Conservation (phyloP, 2,329 filamentous ascomycete species). For the Hypoxylon sp. region DNA sequence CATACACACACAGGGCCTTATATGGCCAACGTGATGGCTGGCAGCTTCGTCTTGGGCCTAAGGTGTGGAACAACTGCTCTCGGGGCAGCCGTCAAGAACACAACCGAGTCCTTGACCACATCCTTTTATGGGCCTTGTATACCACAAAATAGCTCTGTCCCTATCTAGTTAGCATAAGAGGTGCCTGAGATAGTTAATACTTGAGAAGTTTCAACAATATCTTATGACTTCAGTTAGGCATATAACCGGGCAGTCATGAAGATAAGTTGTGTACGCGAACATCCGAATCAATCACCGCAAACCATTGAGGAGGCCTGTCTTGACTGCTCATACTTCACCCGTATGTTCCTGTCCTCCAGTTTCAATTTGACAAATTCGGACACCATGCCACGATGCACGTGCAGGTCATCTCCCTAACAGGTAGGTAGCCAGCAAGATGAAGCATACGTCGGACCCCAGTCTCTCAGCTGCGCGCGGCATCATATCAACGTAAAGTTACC, state of each 20-base stretch:
- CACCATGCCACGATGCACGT: slow-evolving; percentile 16
- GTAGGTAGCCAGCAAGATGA: slow-evolving; percentile 37
- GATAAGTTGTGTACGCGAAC: background rate
- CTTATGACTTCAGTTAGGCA: background rate
- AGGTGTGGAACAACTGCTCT: slow-evolving; percentile 64
- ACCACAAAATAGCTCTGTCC: slow-evolving; percentile 49
- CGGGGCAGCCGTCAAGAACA: slow-evolving; percentile 52
- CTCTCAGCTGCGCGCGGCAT: slow-evolving; percentile 27
- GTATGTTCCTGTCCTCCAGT: slow-evolving; percentile 16
- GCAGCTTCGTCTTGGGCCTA: slow-evolving; percentile 70
- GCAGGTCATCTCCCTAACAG: slow-evolving; percentile 13
- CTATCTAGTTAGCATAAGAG: slow-evolving; percentile 37
- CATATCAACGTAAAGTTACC: slow-evolving; percentile 51
- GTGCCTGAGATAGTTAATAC: background rate
- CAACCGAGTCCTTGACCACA: slow-evolving; percentile 53
- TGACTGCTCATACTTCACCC: slow-evolving; percentile 38
- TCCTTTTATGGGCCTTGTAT: slow-evolving; percentile 53
- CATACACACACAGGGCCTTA: slow-evolving; percentile 73
- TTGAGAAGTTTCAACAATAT: background rate
- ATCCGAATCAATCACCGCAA: background rate
- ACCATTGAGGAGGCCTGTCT: background rate
- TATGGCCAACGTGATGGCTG: slow-evolving; percentile 69
- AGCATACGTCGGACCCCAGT: background rate
- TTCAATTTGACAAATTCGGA: slow-evolving; percentile 28
- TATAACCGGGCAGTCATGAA: background rate